phyloP scores from a whole-genome alignment of 371 early-diverging fungal genomes.

The Batkoa obscura region DNA sequence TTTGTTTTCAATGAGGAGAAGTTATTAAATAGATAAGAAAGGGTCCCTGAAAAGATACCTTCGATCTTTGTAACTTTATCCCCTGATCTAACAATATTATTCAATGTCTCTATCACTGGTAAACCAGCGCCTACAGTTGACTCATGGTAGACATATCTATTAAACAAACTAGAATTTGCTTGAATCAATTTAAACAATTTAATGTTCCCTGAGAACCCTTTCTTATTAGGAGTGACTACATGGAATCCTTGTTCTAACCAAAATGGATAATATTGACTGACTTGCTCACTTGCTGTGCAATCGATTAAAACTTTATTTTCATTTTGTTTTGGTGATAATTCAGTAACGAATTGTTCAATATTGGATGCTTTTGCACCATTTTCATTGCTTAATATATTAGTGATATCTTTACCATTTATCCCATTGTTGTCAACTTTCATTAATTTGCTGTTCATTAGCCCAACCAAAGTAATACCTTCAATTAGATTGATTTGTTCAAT shows the following conservation, averaged over 20 bases:
- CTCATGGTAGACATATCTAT: slow-evolving; percentile 58
- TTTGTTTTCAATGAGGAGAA: slow-evolving; percentile 37
- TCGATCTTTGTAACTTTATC: slow-evolving; percentile 81
- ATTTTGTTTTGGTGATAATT: not conserved
- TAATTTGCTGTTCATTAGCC: slow-evolving; percentile 10
- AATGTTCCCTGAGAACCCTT: slow-evolving; percentile 66
- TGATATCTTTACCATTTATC: not conserved
- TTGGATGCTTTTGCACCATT: not conserved
- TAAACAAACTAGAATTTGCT: slow-evolving; percentile 19
- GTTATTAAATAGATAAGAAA: slow-evolving; percentile 89
- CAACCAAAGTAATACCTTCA: slow-evolving; percentile 3
- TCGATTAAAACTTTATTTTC: slow-evolving; percentile 60
- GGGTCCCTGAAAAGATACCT: slow-evolving; percentile 92
- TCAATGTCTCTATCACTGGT: slow-evolving; percentile 80
- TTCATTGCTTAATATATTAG: not conserved
- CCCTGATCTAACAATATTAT: slow-evolving; percentile 75
- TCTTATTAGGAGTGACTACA: slow-evolving; percentile 95
- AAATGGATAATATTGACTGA: slow-evolving; percentile 61
- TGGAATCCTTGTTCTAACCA: slow-evolving; percentile 64
- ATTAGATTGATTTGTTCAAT: slow-evolving; percentile 26
- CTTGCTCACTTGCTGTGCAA: slow-evolving; percentile 66
- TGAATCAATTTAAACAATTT: slow-evolving; percentile 50
- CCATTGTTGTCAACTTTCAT: not conserved
- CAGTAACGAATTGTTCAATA: not conserved
- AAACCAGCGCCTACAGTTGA: slow-evolving; percentile 96